phyloP scores from a whole-genome alignment of 176 grass and related monocot species.

The Phoenix roebelenii region DNA sequence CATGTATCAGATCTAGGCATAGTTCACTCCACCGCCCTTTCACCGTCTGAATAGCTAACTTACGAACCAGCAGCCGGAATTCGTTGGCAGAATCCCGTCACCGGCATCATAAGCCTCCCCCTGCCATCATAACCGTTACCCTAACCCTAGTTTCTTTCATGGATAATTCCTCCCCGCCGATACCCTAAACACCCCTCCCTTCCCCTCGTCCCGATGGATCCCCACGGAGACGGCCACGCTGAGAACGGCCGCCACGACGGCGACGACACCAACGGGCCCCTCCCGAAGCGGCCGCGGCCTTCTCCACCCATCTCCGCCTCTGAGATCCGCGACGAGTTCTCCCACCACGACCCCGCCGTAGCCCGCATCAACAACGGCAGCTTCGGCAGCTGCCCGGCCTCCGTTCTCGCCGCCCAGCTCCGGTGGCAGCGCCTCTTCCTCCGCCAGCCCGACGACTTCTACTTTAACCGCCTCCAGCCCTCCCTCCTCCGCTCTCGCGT shows the following conservation, averaged over 20 bases:
- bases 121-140: too few relatives aligned
- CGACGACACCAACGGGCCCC: slow-evolving; percentile 4
- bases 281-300: slow-evolving; percentile 25
- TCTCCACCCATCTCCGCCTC: slow-evolving; percentile 19
- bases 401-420: slow-evolving; percentile 54
- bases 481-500: slow-evolving; percentile 45
- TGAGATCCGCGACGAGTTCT: slow-evolving; percentile 63
- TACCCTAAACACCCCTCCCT: too few relatives aligned
- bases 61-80: too few relatives aligned
- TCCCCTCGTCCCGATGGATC: slow-evolving; percentile 8
- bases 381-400: slow-evolving; percentile 76
- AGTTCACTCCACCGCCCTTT: too few relatives aligned
- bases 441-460: slow-evolving; percentile 75
- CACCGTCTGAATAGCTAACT: too few relatives aligned
- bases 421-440: slow-evolving; percentile 64
- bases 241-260: slow-evolving; percentile 31
- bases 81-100: too few relatives aligned
- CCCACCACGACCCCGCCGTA: slow-evolving; percentile 54
- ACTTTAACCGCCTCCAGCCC: slow-evolving; percentile 61
- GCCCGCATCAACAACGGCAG: slow-evolving; percentile 94
- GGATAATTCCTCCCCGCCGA: too few relatives aligned
- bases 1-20: too few relatives aligned
- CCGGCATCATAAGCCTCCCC: too few relatives aligned
- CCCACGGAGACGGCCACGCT: background rate
- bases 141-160: too few relatives aligned